Conservation (phyloP, 805 yeast species). For the Huiozyma naganishii region DNA sequence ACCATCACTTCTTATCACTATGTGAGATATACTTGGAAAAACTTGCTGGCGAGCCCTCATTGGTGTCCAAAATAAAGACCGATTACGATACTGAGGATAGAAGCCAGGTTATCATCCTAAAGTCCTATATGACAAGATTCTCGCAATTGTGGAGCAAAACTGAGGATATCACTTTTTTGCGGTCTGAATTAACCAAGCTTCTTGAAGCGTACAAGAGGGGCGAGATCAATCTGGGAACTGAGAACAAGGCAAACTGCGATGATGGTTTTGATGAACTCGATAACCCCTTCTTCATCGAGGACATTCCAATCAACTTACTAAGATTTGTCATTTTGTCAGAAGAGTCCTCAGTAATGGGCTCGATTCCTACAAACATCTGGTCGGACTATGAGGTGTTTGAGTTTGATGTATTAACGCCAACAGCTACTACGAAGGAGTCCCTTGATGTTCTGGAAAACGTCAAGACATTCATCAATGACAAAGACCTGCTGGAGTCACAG, state of each 20-base stretch:
- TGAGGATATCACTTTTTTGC: conserved; percentile 37
- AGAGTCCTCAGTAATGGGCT: conserved; percentile 61
- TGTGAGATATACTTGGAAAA: conserved; percentile 16
- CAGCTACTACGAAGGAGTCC: conserved; percentile 25
- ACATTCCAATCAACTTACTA: conserved; percentile 48
- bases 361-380: conserved; percentile 54
- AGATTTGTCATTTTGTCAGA: conserved; percentile 63
- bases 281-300: conserved; percentile 17
- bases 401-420: conserved; percentile 65
- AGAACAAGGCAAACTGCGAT: background rate
- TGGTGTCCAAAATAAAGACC: conserved; percentile 12
- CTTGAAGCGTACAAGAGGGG: conserved; percentile 10
- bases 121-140: conserved; percentile 51
- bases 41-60: conserved; percentile 13
- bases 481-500: conserved; percentile 18
- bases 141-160: conserved; percentile 43
- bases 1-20: conserved; percentile 44
- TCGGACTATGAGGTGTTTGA: conserved; percentile 51
- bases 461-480: conserved; percentile 26
- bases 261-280: background rate
- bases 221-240: background rate
- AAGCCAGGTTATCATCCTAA: conserved; percentile 31
- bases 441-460: conserved; percentile 29
- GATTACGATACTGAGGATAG: conserved; percentile 8
- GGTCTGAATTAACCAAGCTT: conserved; percentile 29